Evolutionary conservation across 2,329 filamentous ascomycete species (phyloP), one percentile per base, ranked within the genome.

Genomic region (Pyrenochaeta sp.): DNA sequence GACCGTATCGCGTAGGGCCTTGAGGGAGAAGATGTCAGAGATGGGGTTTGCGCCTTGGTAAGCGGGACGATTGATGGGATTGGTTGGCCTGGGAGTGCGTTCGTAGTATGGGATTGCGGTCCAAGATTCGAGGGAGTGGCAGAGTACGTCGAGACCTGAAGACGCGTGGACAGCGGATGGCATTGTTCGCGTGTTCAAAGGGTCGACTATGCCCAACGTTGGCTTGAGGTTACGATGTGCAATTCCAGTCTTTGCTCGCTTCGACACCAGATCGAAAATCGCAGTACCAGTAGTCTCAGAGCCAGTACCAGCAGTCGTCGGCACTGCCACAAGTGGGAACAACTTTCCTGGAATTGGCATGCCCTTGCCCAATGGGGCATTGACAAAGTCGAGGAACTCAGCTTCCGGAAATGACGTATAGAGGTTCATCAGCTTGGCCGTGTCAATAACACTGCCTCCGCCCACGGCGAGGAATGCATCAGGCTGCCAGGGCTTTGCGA

Each of bases 21-120:
- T 89, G 17, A 99, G 83, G 3, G 91, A 96, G 81, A 99, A 99
- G 63, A 99, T 94, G 73, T 99, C 95, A 37, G 91, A 96, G 66
- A 99, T 99, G 2, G 95, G 95, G 74, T 99, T 99, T 6, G 95
- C 92, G 35, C 95, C 95, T 76, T 99, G 95, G 73, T 99, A 99
- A 0, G 95, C 93, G 0, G 95, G 95, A 3, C 95, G 85, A 55
- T 94, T 83, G 64, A 99, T 91, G 0, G 96, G 95, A 74, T 99
- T 98, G 3, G 85, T 78, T 0, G 96, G 96, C 2, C 94, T 83
- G 0, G 95, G 95, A 0, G 83, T 86, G 45, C 95, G 87, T 81
- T 97, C 90, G 66, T 90, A 84, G 80, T 92, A 99, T 0, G 96
- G 96, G 59, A 99, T 98, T 2, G 95, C 95, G 0, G 95, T 99